A percentile compares a stretch with the other conserved stretches of the same genome.
Evolutionary conservation across 2,329 filamentous ascomycete species (phyloP).

Genomic region (Botrytis byssoidea): DNA sequence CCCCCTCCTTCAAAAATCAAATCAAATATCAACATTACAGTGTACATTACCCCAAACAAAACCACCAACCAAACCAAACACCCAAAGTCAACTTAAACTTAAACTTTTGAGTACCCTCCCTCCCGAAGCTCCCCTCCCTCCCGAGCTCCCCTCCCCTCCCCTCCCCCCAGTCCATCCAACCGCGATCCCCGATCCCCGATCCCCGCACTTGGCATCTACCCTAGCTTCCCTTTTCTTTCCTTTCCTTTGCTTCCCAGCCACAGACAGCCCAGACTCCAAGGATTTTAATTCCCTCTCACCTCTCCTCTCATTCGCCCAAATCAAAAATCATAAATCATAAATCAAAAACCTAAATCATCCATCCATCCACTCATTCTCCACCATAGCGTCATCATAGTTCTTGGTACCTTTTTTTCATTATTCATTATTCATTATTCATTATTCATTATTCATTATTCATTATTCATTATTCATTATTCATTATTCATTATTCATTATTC

Average conservation of each 20-base stretch:
- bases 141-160: too few relatives aligned
- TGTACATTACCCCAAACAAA: not conserved
- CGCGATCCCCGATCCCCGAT: not conserved
- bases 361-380: not conserved
- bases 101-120: not conserved
- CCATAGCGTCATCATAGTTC: not conserved
- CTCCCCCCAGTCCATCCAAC: not conserved
- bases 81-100: not conserved
- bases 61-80: not conserved
- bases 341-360: fast-evolving
- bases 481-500: not conserved
- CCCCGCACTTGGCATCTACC: not conserved
- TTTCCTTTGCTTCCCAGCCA: not conserved
- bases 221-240: not conserved
- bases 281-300: not conserved
- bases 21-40: not conserved
- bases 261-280: not conserved
- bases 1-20: not conserved
- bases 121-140: too few relatives aligned
- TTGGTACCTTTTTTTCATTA: not conserved
- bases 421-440: too few relatives aligned
- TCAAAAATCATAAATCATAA: too few relatives aligned
- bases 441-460: too few relatives aligned
- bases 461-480: too few relatives aligned
- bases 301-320: not conserved